phyloP scores from a whole-genome alignment of 2,329 filamentous ascomycete species.

The Venturiaceae sp. region DNA sequence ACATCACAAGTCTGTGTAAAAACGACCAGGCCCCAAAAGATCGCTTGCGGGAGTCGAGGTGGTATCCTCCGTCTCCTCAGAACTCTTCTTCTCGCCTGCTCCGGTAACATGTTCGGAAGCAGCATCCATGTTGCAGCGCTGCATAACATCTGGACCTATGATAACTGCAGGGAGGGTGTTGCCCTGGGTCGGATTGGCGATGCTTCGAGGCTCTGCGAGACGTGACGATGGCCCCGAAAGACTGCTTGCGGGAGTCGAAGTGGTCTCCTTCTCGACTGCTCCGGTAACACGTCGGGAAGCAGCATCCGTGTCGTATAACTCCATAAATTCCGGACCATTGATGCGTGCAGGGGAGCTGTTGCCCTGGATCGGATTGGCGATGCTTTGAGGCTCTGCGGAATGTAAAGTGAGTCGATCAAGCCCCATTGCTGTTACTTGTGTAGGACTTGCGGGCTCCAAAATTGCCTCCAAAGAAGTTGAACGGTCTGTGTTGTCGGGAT shows the following conservation, averaged over 20 bases:
- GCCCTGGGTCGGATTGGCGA: neutral
- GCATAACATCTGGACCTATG: neutral
- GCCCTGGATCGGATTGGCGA: neutral
- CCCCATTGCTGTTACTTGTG: neutral
- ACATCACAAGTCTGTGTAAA: neutral
- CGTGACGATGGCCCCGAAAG: too few species aligned
- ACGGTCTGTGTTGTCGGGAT: neutral
- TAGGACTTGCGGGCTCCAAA: neutral
- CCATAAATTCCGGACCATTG: neutral
- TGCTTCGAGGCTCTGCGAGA: neutral
- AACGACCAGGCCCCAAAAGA: neutral
- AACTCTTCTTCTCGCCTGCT: neutral
- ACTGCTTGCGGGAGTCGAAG: neutral
- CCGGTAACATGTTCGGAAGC: too few species aligned
- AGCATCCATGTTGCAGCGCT: neutral
- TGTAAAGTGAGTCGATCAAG: neutral
- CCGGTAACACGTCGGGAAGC: too few species aligned
- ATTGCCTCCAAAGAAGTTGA: neutral
- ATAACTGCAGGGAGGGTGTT: neutral
- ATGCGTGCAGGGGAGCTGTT: neutral
- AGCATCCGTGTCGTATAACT: neutral
- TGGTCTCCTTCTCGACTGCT: neutral
- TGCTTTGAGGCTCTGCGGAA: neutral
- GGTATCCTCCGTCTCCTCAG: too few species aligned
- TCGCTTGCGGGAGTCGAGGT: neutral